phyloP scores from a whole-genome alignment of 805 yeast genomes.

The Yamadazyma nakazawae region DNA sequence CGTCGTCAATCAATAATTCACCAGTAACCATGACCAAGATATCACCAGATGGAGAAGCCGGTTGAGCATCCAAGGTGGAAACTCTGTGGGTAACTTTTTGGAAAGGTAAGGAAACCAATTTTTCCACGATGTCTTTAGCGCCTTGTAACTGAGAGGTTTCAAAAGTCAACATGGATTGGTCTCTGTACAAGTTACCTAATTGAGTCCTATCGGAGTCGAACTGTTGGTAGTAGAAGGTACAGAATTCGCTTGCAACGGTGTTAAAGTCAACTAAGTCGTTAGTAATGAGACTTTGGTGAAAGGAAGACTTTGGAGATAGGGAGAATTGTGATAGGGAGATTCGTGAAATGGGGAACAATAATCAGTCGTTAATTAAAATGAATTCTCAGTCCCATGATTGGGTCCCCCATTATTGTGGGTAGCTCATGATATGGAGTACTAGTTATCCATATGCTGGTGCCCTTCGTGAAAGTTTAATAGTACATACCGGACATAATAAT shows the following conservation, averaged over 20 bases:
- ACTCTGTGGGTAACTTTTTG: conserved; percentile 90
- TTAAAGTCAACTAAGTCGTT: conserved; percentile 37
- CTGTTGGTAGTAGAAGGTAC: conserved; percentile 91
- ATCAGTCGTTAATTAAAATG: too few species aligned
- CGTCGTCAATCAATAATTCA: conserved; percentile 88
- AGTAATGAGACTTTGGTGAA: background rate
- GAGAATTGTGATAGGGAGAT: background rate
- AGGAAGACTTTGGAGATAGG: background rate
- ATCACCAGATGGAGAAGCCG: conserved; percentile 88
- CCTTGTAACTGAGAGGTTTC: conserved; percentile 95
- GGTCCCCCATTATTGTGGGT: too few species aligned
- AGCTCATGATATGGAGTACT: too few species aligned
- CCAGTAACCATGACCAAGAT: conserved; percentile 98
- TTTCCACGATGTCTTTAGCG: conserved; percentile 87
- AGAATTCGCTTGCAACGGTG: conserved; percentile 69
- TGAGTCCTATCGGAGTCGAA: conserved; percentile 91
- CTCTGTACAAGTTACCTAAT: conserved; percentile 92
- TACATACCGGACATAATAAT: conserved; percentile 28
- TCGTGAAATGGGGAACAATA: too few species aligned
- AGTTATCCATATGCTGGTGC: background rate
- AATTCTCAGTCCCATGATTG: too few species aligned
- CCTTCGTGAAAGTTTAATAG: background rate
- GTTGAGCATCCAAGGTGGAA: conserved; percentile 96
- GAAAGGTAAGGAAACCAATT: conserved; percentile 84
- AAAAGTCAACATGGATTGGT: conserved; percentile 95